phyloP scores from a whole-genome alignment of 108 stramenopile species.

The Nitzschia putrida region DNA sequence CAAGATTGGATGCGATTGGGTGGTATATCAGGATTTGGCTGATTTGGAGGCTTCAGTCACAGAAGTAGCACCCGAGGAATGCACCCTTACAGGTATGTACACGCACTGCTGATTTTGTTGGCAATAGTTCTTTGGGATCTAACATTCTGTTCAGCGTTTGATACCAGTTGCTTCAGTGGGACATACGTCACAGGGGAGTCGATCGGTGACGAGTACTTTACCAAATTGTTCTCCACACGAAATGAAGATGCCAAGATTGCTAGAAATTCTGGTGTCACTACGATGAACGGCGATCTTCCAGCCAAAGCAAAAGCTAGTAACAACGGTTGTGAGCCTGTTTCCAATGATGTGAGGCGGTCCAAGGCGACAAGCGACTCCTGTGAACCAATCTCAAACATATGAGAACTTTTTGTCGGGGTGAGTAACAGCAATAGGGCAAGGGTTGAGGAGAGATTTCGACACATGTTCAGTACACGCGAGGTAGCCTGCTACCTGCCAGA shows the following conservation, averaged over 20 bases:
- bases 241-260: conserved; percentile 75
- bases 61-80: conserved; percentile 23
- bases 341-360: conserved; percentile 46
- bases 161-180: conserved; percentile 96
- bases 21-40: conserved; percentile 75
- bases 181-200: conserved; percentile 89
- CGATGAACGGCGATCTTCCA: not conserved
- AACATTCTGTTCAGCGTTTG: conserved; percentile 58
- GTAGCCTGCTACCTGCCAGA: too few relatives aligned
- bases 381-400: conserved; percentile 21
- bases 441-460: too few relatives aligned
- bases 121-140: not conserved
- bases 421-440: too few relatives aligned
- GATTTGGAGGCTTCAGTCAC: conserved; percentile 78
- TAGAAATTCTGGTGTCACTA: conserved; percentile 28
- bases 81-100: conserved; percentile 31
- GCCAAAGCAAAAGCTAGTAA: conserved; percentile 57
- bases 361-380: conserved; percentile 13
- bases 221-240: conserved; percentile 66
- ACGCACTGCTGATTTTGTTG: not conserved
- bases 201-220: conserved; percentile 79
- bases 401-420: too few relatives aligned
- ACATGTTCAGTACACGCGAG: too few relatives aligned
- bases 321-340: conserved; percentile 76
- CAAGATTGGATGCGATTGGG: conserved; percentile 92